These are phyloP conservation scores for Hypoxylon sp. DNA, from an alignment of 2,329 filamentous ascomycete species.

Conservation along the genomic window DNA sequence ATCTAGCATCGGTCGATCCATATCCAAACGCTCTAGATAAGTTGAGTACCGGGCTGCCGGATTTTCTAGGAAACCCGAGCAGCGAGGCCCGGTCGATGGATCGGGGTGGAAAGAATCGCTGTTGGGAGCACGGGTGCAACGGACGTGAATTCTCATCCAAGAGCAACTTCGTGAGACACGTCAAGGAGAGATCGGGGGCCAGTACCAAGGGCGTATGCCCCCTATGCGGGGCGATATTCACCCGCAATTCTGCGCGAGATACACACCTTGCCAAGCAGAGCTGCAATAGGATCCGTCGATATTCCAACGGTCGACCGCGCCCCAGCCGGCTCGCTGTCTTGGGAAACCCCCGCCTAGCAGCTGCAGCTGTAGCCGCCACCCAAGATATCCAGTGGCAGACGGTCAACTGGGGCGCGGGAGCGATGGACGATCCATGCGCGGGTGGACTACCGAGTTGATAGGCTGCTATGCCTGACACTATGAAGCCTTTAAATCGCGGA, in stretches of 20 bases:
- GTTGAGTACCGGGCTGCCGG: constrained; percentile 35
- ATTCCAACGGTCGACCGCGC: constrained; percentile 48
- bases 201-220: constrained; percentile 47
- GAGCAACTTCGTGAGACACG: constrained; percentile 49
- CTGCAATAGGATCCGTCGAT: constrained; percentile 49
- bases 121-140: constrained; percentile 50
- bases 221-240: constrained; percentile 49
- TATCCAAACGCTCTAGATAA: constrained; percentile 38
- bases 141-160: constrained; percentile 48
- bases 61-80: constrained; percentile 37
- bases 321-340: constrained; percentile 47
- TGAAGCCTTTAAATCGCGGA: constrained; percentile 8
- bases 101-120: constrained; percentile 44
- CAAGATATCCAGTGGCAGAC: constrained; percentile 46
- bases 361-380: constrained; percentile 40
- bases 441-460: constrained; percentile 34
- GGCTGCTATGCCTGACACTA: constrained; percentile 5
- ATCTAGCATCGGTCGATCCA: constrained; percentile 27
- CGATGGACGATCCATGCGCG: constrained; percentile 34
- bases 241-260: constrained; percentile 47
- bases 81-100: constrained; percentile 35
- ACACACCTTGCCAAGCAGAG: constrained; percentile 49
- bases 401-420: constrained; percentile 41
- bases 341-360: constrained; percentile 45
- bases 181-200: constrained; percentile 47